Percentiles rank a stretch among this genome's conserved stretches.
These are phyloP conservation scores for Mortierella sp. DNA, from an alignment of 371 early-diverging fungal species.

Conservation along the genomic window DNA sequence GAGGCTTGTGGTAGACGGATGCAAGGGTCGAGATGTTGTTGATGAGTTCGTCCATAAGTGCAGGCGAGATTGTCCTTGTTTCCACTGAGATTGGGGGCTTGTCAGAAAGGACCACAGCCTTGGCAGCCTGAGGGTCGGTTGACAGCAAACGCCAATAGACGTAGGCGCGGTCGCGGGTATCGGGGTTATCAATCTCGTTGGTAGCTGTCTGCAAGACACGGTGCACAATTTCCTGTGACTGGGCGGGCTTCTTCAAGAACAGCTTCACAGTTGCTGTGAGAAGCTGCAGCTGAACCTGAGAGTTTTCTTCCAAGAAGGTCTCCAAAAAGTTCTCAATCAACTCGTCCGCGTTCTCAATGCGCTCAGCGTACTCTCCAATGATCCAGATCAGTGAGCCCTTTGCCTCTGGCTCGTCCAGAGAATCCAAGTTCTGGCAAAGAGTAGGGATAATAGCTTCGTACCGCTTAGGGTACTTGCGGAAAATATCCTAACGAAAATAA, in stretches of 20 bases:
- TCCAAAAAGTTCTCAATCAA: constrained; percentile 83
- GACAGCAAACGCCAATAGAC: constrained; percentile 97
- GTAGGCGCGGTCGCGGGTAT: constrained; percentile 96
- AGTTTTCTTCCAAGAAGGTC: constrained; percentile 80
- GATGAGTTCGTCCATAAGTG: constrained; percentile 88
- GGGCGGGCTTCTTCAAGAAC: constrained; percentile 91
- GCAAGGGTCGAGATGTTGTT: constrained; percentile 88
- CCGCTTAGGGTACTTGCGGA: constrained; percentile 92
- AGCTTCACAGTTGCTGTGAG: constrained; percentile 96
- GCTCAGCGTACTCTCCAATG: constrained; percentile 96
- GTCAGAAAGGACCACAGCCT: constrained; percentile 86
- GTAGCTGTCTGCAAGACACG: constrained; percentile 93
- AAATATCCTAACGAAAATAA: constrained; percentile 76
- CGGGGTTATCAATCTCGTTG: constrained; percentile 94
- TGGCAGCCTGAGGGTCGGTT: constrained; percentile 86
- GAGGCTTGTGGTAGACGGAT: constrained; percentile 94
- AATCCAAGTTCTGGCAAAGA: constrained; percentile 91
- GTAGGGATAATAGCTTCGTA: constrained; percentile 91
- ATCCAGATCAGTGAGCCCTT: constrained; percentile 96
- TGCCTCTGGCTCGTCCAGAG: constrained; percentile 94
- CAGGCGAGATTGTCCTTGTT: constrained; percentile 66
- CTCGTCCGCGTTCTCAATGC: constrained; percentile 89
- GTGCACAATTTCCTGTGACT: constrained; percentile 91
- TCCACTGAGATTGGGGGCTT: constrained; percentile 94
- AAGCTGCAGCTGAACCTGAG: constrained; percentile 91